Conservation (phyloP, 306 rosid species). For the Cucurbita argyrosperma region DNA sequence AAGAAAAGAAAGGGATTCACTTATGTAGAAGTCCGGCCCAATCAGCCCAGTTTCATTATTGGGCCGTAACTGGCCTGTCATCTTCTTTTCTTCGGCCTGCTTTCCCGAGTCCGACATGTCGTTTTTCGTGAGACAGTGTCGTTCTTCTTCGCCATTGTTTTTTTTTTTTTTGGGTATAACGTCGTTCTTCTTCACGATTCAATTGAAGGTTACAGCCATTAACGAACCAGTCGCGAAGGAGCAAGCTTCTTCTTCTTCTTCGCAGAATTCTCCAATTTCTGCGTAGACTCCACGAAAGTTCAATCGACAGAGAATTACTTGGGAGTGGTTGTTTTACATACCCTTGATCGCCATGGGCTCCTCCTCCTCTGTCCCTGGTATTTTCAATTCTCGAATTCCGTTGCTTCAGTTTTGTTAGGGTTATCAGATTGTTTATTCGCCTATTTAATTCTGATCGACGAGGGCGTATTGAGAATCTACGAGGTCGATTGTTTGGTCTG, state of each 20-base stretch:
- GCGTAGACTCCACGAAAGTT: not conserved
- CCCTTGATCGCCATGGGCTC: constrained; percentile 44
- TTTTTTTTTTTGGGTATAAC: too few species aligned
- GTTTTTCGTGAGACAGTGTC: not conserved
- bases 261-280: not conserved
- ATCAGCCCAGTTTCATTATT: not conserved
- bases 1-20: not conserved
- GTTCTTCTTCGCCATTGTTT: not conserved
- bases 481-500: not conserved
- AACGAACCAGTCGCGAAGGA: constrained; percentile 2
- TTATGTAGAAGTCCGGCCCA: not conserved
- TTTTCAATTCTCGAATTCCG: not conserved
- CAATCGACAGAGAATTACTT: not conserved
- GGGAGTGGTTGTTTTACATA: not conserved
- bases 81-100: not conserved
- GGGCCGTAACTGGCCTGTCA: not conserved
- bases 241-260: not conserved
- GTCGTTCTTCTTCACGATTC: not conserved
- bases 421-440: not conserved
- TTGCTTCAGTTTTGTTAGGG: not conserved
- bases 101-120: not conserved
- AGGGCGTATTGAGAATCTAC: not conserved
- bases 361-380: constrained; percentile 67
- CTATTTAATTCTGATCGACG: not conserved
- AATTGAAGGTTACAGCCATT: not conserved